Conservation (phyloP, 1,284 basidiomycete genomes). For the Cryptococcus maquisensis region DNA sequence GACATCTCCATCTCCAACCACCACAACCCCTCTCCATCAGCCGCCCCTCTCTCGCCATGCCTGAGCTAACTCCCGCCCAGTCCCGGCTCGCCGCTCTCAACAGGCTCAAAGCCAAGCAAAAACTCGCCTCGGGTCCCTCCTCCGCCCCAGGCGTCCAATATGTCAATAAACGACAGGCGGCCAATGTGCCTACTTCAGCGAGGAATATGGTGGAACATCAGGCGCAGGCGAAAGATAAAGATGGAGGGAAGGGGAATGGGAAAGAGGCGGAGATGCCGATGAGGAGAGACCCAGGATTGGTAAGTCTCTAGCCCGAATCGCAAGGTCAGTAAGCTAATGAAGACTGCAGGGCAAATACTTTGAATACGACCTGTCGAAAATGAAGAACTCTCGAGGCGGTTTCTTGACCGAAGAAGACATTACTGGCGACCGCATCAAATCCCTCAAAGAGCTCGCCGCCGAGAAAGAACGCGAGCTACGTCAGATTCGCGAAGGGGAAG, state of each 20-base stretch:
- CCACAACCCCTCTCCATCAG: neutral
- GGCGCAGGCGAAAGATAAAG: slow-evolving; percentile 11
- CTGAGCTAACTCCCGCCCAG: slow-evolving; percentile 35
- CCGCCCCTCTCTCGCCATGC: neutral
- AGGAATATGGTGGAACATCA: slow-evolving; percentile 43
- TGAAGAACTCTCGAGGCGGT: slow-evolving; percentile 91
- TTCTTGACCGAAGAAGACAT: slow-evolving; percentile 61
- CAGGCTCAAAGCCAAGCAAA: slow-evolving; percentile 45
- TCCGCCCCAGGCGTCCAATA: slow-evolving; percentile 7
- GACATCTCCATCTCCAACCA: neutral
- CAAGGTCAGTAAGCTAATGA: neutral
- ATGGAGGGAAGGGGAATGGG: neutral
- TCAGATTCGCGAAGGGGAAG: slow-evolving; percentile 71
- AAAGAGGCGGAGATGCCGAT: slow-evolving; percentile 24
- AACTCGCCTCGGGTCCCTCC: slow-evolving; percentile 14
- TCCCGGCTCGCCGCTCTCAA: slow-evolving; percentile 46
- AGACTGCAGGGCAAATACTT: slow-evolving; percentile 64
- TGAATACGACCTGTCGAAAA: slow-evolving; percentile 90
- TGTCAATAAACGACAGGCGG: slow-evolving; percentile 32
- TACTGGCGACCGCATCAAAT: slow-evolving; percentile 53
- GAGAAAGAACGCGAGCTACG: slow-evolving; percentile 62
- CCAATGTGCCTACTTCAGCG: slow-evolving; percentile 25
- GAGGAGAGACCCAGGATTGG: slow-evolving; percentile 41
- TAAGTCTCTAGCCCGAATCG: slow-evolving; percentile 11
- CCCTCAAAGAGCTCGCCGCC: slow-evolving; percentile 67